Percentiles rank a stretch among this genome's conserved stretches.
Conservation (phyloP, 2,329 filamentous ascomycete species). For the Fusarium avenaceum region DNA sequence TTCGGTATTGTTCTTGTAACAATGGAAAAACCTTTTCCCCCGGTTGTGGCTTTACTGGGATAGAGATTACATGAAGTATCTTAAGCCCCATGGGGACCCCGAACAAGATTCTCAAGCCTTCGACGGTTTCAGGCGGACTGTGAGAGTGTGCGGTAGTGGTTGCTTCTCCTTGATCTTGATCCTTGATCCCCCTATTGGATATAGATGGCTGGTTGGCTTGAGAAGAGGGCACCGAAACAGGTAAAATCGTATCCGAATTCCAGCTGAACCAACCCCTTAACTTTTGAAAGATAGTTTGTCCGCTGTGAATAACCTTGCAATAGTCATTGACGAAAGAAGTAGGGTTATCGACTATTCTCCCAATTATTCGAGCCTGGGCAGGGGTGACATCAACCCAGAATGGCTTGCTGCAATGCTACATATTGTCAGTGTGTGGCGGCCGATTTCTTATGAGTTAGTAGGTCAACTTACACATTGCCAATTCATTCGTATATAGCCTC, state of each 20-base stretch:
- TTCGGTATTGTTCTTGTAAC: slow-evolving; percentile 11
- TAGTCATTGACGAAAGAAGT: neutral
- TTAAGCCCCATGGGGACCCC: slow-evolving; percentile 12
- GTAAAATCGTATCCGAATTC: slow-evolving; percentile 8
- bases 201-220: neutral
- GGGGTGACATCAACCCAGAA: slow-evolving; percentile 8
- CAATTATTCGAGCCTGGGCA: neutral
- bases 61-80: slow-evolving; percentile 6
- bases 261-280: neutral
- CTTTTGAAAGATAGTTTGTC: neutral
- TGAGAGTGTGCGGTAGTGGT: neutral
- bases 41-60: slow-evolving; percentile 2
- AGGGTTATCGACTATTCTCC: neutral
- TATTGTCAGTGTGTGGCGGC: neutral
- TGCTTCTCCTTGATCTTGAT: neutral
- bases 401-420: slow-evolving; percentile 9
- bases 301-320: neutral
- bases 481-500: slow-evolving; percentile 8
- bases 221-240: neutral
- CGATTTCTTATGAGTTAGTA: neutral
- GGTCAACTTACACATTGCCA: slow-evolving; percentile 9
- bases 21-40: slow-evolving; percentile 3
- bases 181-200: neutral
- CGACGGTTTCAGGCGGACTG: neutral
- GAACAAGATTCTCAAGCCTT: slow-evolving; percentile 13